Percentiles rank a stretch among this genome's conserved stretches.
Evolutionary conservation across 495 filamentous ascomycete genomes (phyloP).

Genomic region (Podospora sp.): DNA sequence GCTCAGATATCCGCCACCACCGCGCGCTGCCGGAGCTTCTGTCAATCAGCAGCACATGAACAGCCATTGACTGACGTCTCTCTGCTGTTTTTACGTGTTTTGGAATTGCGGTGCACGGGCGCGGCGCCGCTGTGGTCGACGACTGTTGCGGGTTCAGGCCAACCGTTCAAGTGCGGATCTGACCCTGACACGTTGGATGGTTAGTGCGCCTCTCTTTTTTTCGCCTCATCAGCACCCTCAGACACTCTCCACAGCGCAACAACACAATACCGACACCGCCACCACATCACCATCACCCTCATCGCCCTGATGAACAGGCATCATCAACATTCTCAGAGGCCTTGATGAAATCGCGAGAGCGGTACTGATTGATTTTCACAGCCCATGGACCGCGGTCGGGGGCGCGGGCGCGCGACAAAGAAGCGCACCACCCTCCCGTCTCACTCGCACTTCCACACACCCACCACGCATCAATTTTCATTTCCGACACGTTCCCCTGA

Average conservation of each 20-base stretch:
- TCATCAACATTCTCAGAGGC: background rate
- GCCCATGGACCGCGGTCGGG: conserved; percentile 38
- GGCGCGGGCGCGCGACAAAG: conserved; percentile 38
- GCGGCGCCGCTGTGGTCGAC: conserved; percentile 9
- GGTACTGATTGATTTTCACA: conserved; percentile 32
- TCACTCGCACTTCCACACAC: conserved; percentile 14
- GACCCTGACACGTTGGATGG: conserved; percentile 40
- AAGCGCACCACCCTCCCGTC: conserved; percentile 32
- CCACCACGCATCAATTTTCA: background rate
- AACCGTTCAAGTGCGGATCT: conserved; percentile 19
- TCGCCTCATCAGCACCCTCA: conserved; percentile 32
- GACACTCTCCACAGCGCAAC: conserved; percentile 8
- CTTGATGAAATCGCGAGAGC: background rate
- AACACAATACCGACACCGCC: background rate
- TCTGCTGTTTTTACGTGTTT: conserved; percentile 7
- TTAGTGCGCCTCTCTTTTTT: conserved; percentile 40
- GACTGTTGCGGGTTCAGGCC: conserved; percentile 20
- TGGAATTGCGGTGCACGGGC: background rate
- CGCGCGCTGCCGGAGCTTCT: conserved; percentile 4
- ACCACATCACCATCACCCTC: conserved; percentile 3
- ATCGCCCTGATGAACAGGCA: conserved; percentile 4
- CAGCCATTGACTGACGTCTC: background rate
- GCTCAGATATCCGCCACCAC: conserved; percentile 25
- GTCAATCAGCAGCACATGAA: conserved; percentile 9
- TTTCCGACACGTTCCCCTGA: background rate